Conservation (phyloP, 768 basidiomycete species). For the Russula olivacea region DNA sequence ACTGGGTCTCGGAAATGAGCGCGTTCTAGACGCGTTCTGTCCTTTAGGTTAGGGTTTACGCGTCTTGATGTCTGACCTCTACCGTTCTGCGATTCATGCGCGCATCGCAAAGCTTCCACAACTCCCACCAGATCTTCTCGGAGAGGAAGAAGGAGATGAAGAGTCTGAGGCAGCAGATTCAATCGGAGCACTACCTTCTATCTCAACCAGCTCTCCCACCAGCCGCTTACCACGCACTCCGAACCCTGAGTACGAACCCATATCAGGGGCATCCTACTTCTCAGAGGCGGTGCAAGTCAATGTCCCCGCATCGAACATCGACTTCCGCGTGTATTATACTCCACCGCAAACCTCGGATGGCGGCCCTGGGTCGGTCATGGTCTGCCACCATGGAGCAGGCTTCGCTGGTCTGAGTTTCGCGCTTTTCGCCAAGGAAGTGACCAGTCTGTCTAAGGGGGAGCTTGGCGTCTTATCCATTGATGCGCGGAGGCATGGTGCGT, state of each 20-base stretch:
- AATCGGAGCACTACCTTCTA: slow-evolving; percentile 55
- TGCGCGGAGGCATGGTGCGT: slow-evolving; percentile 80
- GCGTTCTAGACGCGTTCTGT: background rate
- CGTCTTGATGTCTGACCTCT: slow-evolving; percentile 58
- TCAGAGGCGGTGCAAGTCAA: slow-evolving; percentile 71
- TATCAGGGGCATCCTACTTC: slow-evolving; percentile 76
- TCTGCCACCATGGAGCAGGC: slow-evolving; percentile 95
- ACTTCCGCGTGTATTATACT: slow-evolving; percentile 80
- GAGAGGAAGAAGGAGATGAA: slow-evolving; percentile 45
- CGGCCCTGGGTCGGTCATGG: slow-evolving; percentile 55
- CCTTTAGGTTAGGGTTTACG: slow-evolving; percentile 13
- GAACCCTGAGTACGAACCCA: slow-evolving; percentile 63
- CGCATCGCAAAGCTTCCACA: slow-evolving; percentile 69
- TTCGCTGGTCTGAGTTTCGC: slow-evolving; percentile 89
- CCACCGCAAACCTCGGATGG: slow-evolving; percentile 50
- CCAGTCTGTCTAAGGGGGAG: slow-evolving; percentile 53
- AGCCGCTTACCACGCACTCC: slow-evolving; percentile 40
- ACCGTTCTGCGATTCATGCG: slow-evolving; percentile 71
- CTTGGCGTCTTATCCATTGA: slow-evolving; percentile 81
- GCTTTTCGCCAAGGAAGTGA: slow-evolving; percentile 77
- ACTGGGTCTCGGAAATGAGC: no score
- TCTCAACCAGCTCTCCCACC: slow-evolving; percentile 59
- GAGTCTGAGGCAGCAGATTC: slow-evolving; percentile 51
- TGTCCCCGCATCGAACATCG: slow-evolving; percentile 54
- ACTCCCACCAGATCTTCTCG: slow-evolving; percentile 31